phyloP scores from a whole-genome alignment of 768 basidiomycete species.

The Tricholomella constricta region DNA sequence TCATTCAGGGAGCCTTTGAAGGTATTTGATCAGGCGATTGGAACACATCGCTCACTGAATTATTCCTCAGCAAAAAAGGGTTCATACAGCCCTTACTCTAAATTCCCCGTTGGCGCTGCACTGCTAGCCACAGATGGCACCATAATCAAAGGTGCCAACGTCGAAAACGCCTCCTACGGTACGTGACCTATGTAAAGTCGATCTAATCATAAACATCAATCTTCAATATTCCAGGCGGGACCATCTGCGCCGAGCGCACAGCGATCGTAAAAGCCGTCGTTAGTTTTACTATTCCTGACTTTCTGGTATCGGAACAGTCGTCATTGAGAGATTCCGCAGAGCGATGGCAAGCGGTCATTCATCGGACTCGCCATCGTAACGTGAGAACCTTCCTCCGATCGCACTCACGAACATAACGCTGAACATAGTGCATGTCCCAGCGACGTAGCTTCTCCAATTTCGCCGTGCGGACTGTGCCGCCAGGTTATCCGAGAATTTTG shows the following conservation, averaged over 20 bases:
- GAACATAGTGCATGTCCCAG: constrained; percentile 34
- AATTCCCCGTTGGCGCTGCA: constrained; percentile 92
- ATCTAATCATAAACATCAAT: not conserved
- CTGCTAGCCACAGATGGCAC: constrained; percentile 67
- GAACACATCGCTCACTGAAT: not conserved
- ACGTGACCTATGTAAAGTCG: not conserved
- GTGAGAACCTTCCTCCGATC: constrained; percentile 39
- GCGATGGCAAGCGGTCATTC: constrained; percentile 74
- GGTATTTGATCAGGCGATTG: constrained; percentile 35
- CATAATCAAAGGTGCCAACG: constrained; percentile 84
- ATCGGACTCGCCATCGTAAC: constrained; percentile 77
- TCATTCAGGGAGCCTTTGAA: constrained; percentile 62
- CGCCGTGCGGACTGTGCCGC: constrained; percentile 94
- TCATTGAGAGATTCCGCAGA: constrained; percentile 45
- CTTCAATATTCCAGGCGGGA: constrained; percentile 56
- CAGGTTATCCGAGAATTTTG: constrained; percentile 92
- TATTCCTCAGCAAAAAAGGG: constrained; percentile 57
- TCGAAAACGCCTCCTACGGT: constrained; percentile 96
- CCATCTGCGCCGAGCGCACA: constrained; percentile 94
- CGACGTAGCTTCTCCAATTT: constrained; percentile 64
- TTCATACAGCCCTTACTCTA: constrained; percentile 84
- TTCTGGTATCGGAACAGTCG: not conserved
- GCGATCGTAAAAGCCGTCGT: constrained; percentile 95
- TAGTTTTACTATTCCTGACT: constrained; percentile 31
- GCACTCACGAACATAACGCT: not conserved